A percentile compares a stretch with the other conserved stretches of the same genome.
phyloP scores from a whole-genome alignment of 176 grass and related monocot genomes.

The Themeda triandra region DNA sequence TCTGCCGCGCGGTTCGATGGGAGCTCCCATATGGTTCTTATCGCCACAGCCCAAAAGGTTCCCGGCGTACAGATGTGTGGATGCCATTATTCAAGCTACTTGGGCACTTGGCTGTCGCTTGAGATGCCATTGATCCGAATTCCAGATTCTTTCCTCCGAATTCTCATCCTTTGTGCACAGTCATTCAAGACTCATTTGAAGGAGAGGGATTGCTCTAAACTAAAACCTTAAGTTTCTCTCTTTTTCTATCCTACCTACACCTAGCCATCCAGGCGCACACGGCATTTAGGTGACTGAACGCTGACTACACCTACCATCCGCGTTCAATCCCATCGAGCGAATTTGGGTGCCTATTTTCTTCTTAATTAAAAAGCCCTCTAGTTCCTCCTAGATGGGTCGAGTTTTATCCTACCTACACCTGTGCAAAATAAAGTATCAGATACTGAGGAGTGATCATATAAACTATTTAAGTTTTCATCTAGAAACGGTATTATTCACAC shows the following conservation, averaged over 20 bases:
- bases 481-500: not conserved
- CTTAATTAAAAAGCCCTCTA: too few relatives aligned
- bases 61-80: not conserved
- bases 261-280: too few relatives aligned
- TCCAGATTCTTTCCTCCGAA: conserved; percentile 7
- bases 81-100: not conserved
- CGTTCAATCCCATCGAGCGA: too few relatives aligned
- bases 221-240: not conserved
- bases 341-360: too few relatives aligned
- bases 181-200: not conserved
- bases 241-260: not conserved
- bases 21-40: not conserved
- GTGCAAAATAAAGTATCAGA: not conserved
- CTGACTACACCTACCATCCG: too few relatives aligned
- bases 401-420: not conserved
- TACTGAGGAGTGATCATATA: not conserved
- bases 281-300: too few relatives aligned
- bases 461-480: not conserved
- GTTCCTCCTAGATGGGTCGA: too few relatives aligned
- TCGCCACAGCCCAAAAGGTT: not conserved
- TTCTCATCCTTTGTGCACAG: not conserved
- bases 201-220: not conserved
- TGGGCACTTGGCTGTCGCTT: too few relatives aligned
- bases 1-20: not conserved
- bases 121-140: not conserved